A percentile compares a stretch with the other conserved stretches of the same genome.
These are phyloP conservation scores for Xylaria digitata DNA, from an alignment of 2,329 filamentous ascomycete genomes.

Conservation along the genomic window DNA sequence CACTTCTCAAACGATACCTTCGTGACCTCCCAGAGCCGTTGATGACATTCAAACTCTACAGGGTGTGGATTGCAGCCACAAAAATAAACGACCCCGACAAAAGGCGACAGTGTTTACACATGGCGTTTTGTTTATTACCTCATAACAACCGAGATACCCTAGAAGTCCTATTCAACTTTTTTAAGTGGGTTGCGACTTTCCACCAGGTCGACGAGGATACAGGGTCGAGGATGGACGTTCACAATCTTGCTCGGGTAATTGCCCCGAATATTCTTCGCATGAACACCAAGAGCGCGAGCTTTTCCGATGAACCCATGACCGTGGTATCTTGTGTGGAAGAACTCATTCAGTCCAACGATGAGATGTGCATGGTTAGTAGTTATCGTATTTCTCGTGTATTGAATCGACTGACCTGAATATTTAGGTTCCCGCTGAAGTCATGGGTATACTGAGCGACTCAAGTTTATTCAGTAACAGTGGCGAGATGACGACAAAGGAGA, in stretches of 20 bases:
- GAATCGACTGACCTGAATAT: slow-evolving; percentile 29
- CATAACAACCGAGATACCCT: slow-evolving; percentile 93
- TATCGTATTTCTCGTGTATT: not conserved
- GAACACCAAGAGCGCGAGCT: slow-evolving; percentile 69
- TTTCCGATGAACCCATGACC: slow-evolving; percentile 89
- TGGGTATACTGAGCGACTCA: slow-evolving; percentile 85
- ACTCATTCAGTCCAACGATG: slow-evolving; percentile 91
- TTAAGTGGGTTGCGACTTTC: slow-evolving; percentile 98
- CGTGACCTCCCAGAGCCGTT: slow-evolving; percentile 94
- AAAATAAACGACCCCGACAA: slow-evolving; percentile 86
- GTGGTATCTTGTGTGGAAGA: slow-evolving; percentile 93
- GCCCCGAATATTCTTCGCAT: slow-evolving; percentile 93
- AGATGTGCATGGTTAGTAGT: slow-evolving; percentile 90
- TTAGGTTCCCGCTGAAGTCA: slow-evolving; percentile 92
- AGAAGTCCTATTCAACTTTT: slow-evolving; percentile 94
- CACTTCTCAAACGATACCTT: slow-evolving; percentile 93
- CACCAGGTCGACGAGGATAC: slow-evolving; percentile 97
- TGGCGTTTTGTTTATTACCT: slow-evolving; percentile 91
- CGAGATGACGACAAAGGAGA: slow-evolving; percentile 96
- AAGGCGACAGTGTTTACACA: slow-evolving; percentile 85
- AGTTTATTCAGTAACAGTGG: slow-evolving; percentile 82
- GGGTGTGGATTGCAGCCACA: slow-evolving; percentile 88
- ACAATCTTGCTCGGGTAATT: slow-evolving; percentile 97
- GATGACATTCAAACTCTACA: slow-evolving; percentile 93
- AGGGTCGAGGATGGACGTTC: slow-evolving; percentile 98